A percentile compares a stretch with the other conserved stretches of the same genome.
Evolutionary conservation across 2,329 filamentous ascomycete genomes (phyloP).

Genomic region (Alternaria sp.): DNA sequence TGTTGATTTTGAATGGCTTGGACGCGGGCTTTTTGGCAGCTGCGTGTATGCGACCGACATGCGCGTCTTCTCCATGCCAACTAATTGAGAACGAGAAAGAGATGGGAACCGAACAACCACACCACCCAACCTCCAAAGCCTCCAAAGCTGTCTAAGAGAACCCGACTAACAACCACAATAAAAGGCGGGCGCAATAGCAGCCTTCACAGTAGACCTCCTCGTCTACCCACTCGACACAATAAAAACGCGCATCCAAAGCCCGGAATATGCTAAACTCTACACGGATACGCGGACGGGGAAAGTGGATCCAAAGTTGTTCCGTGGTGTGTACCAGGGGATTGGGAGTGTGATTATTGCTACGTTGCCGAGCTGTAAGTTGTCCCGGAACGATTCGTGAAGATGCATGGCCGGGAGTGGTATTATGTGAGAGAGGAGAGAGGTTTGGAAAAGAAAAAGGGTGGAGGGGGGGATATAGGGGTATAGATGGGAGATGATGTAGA

Average conservation of each 20-base stretch:
- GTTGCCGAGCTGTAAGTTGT: slow-evolving; percentile 82
- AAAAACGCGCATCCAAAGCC: slow-evolving; percentile 84
- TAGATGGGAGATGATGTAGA: too few relatives aligned
- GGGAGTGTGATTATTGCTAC: slow-evolving; percentile 86
- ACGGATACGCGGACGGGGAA: slow-evolving; percentile 62
- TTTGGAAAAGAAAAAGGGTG: too few relatives aligned
- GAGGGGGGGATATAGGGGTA: too few relatives aligned
- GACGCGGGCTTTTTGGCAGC: background rate
- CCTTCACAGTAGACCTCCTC: slow-evolving; percentile 83
- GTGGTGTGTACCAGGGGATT: slow-evolving; percentile 85
- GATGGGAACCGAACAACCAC: background rate
- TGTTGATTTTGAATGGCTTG: too few relatives aligned
- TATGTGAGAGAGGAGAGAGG: too few relatives aligned
- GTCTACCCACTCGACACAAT: slow-evolving; percentile 89
- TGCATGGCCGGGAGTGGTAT: too few relatives aligned
- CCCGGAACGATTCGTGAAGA: too few relatives aligned
- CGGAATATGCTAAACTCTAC: slow-evolving; percentile 73
- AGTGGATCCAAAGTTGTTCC: slow-evolving; percentile 64
- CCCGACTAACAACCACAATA: background rate
- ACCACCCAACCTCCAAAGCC: background rate
- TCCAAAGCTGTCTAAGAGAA: background rate
- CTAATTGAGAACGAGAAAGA: too few relatives aligned
- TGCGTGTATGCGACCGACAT: background rate
- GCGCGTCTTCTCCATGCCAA: too few relatives aligned
- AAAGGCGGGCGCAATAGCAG: slow-evolving; percentile 83